Evolutionary conservation across 2,329 filamentous ascomycete genomes (phyloP), one percentile per base, ranked within the genome.

Genomic region (Clonostachys rosea): DNA sequence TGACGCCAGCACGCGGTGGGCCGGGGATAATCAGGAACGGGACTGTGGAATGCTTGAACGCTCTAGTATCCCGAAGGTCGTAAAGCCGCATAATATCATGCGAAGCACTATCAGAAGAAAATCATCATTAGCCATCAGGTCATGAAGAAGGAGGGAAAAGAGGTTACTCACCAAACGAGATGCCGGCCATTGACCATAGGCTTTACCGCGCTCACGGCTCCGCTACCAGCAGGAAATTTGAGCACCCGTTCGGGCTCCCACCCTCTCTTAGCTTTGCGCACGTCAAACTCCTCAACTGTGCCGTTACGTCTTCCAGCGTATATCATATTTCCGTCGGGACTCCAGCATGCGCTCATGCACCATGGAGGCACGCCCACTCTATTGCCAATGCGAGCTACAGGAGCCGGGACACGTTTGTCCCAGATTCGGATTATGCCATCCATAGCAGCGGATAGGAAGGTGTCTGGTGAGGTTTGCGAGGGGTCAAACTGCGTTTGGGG

Each of bases 331-430:
- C 94, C 94, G 62, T 96, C 89, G 0, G 91, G 91, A 47, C 87
- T 92, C 94, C 94, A 99, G 70, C 91, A 96, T 1, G 91, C 90
- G 54, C 89, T 91, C 84, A 96, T 96, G 66, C 92, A 97, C 92
- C 92, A 99, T 1, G 92, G 94, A 2, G 94, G 92, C 1, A 90
- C 88, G 16, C 84, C 83, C 11, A 83, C 80, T 11, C 84, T 76
- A 16, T 87, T 89, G 2, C 77, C 75, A 48, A 97, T 92, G 30
- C 85, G 83, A 4, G 94, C 91, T 2, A 96, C 76, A 0, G 92
- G 87, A 35, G 86, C 79, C 2, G 80, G 79, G 52, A 87, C 81
- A 17, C 94, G 83, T 4, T 86, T 76, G 59, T 99, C 95, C 92
- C 94, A 99, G 54, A 99, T 83, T n/a, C 91, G 86, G 41, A 99